These are phyloP conservation scores for Cynanchum wilfordii DNA, from an alignment of 257 asterid species.

Conservation along the genomic window DNA sequence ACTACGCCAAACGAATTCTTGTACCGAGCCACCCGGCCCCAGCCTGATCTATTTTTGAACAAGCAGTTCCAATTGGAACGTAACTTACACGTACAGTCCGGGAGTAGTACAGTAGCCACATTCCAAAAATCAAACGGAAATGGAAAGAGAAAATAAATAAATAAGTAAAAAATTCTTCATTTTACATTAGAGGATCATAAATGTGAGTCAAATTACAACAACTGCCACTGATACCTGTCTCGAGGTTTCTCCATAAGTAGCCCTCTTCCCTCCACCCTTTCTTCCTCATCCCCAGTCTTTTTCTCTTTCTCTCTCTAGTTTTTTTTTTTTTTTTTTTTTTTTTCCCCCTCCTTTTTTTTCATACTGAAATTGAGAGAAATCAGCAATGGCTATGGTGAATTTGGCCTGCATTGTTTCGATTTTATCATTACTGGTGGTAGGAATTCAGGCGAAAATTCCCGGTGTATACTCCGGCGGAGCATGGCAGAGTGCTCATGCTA, in stretches of 20 bases:
- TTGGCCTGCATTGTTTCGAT: slow-evolving; percentile 35
- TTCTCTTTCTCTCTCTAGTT: slow-evolving; percentile 6
- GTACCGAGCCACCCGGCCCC: background rate
- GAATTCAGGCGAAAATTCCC: slow-evolving; percentile 48
- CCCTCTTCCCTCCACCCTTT: slow-evolving; percentile 47
- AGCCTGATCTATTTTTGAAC: slow-evolving; percentile 3
- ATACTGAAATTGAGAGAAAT: slow-evolving; percentile 15
- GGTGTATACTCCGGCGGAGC: slow-evolving; percentile 61
- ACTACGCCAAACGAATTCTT: background rate
- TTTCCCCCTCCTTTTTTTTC: too few relatives aligned
- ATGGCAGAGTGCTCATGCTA: slow-evolving; percentile 77
- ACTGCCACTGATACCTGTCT: slow-evolving; percentile 40
- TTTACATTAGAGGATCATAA: background rate
- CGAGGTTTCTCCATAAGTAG: slow-evolving; percentile 53
- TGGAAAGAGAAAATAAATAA: too few relatives aligned
- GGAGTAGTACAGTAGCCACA: background rate
- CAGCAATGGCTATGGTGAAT: slow-evolving; percentile 36
- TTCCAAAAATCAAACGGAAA: background rate
- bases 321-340: background rate
- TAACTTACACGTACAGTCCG: slow-evolving; percentile 11
- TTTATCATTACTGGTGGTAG: slow-evolving; percentile 16
- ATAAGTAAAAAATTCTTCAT: background rate
- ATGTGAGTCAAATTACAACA: slow-evolving; percentile 20
- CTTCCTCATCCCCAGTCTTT: slow-evolving; percentile 20
- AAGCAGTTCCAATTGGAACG: slow-evolving; percentile 19